phyloP scores from a whole-genome alignment of 192 early-diverging fungal species.

The Anaeromyces robustus region DNA sequence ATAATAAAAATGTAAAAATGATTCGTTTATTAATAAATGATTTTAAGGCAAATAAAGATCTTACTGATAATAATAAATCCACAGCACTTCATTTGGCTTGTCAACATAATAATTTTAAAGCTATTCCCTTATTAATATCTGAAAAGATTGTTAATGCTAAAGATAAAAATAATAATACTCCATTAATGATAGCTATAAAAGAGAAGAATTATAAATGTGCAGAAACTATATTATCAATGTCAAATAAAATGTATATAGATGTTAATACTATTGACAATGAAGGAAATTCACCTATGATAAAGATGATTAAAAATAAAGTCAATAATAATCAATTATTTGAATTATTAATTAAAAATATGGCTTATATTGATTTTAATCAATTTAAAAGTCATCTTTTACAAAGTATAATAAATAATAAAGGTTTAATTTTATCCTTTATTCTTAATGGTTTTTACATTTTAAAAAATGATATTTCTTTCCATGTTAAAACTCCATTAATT shows the following conservation, averaged over 20 bases:
- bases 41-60: background rate
- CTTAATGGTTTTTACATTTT: background rate
- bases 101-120: background rate
- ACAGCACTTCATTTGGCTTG: background rate
- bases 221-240: background rate
- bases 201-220: background rate
- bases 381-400: background rate
- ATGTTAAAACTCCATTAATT: background rate
- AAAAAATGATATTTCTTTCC: background rate
- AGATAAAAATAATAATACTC: background rate
- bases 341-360: background rate
- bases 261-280: background rate
- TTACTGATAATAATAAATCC: background rate
- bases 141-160: background rate
- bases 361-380: background rate
- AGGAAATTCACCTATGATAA: background rate
- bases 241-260: background rate
- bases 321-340: background rate
- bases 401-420: background rate
- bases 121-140: background rate
- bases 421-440: background rate
- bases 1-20: background rate
- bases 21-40: no score
- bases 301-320: background rate
- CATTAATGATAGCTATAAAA: background rate